These are phyloP conservation scores for Halophytophthora polymorphica DNA, from an alignment of 352 stramenopile genomes.

Conservation along the genomic window DNA sequence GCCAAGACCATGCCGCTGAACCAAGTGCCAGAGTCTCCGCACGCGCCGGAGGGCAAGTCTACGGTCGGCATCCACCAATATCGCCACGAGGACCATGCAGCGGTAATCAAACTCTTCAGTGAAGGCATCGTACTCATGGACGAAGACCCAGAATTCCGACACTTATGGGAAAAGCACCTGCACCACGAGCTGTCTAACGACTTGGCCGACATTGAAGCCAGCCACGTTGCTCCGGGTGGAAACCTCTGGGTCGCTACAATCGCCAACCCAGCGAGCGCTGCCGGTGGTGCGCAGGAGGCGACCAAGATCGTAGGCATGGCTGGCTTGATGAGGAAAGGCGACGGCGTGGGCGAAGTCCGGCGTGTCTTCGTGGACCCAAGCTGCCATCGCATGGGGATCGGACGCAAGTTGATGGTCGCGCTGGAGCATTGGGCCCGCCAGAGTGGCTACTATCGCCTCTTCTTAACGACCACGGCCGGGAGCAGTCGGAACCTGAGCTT, in stretches of 20 bases:
- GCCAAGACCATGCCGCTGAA: too few species aligned
- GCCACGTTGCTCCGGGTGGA: constrained; percentile 14
- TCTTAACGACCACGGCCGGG: constrained; percentile 19
- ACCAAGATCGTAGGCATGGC: constrained; percentile 21
- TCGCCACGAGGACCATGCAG: constrained; percentile 16
- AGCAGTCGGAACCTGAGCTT: constrained; percentile 10
- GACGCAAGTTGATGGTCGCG: constrained; percentile 15
- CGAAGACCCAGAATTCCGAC: constrained; percentile 13
- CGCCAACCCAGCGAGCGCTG: neutral
- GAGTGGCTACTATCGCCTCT: constrained; percentile 13
- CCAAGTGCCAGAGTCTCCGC: too few species aligned
- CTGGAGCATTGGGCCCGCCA: constrained; percentile 15
- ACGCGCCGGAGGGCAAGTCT: too few species aligned
- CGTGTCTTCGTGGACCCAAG: constrained; percentile 25
- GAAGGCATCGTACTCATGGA: constrained; percentile 8
- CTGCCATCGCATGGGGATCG: constrained; percentile 21
- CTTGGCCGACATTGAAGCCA: constrained; percentile 17
- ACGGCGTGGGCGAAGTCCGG: constrained; percentile 16
- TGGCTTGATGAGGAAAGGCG: constrained; percentile 15
- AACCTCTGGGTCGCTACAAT: constrained; percentile 27
- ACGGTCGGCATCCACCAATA: constrained; percentile 16
- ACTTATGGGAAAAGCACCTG: constrained; percentile 20
- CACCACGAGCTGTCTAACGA: constrained; percentile 14
- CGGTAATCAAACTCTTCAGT: constrained; percentile 17
- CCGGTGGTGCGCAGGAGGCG: neutral